These are phyloP conservation scores for Tetratostichococcus sp. DNA, from an alignment of 139 green algal species.

Conservation along the genomic window DNA sequence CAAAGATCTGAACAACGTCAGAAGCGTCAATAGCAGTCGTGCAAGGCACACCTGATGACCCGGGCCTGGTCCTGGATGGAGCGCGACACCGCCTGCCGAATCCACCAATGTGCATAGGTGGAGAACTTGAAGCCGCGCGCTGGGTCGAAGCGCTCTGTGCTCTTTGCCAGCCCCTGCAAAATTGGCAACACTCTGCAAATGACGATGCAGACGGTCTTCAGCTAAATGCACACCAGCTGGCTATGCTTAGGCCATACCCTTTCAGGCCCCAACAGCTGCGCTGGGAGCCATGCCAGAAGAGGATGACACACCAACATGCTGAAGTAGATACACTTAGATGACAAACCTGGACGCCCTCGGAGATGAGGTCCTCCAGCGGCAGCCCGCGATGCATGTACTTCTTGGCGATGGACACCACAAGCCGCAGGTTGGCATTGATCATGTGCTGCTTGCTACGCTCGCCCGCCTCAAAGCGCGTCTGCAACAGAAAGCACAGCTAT, in stretches of 20 bases:
- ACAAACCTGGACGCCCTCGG: constrained; percentile 56
- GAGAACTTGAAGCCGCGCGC: constrained; percentile 73
- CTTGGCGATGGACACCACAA: constrained; percentile 88
- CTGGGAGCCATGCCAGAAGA: no score
- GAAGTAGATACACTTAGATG: no score
- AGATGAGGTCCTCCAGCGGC: constrained; percentile 48
- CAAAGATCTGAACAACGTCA: no score
- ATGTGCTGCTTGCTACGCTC: constrained; percentile 73
- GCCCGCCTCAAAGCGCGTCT: constrained; percentile 33
- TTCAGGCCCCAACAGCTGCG: no score
- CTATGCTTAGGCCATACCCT: no score
- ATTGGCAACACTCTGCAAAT: no score
- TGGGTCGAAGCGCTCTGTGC: constrained; percentile 72
- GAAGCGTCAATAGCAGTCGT: constrained; percentile 54
- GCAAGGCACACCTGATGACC: constrained; percentile 45
- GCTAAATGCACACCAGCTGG: no score
- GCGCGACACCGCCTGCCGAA: constrained; percentile 71
- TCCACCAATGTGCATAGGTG: constrained; percentile 88
- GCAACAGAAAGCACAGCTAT: no score
- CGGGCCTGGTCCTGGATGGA: constrained; percentile 65
- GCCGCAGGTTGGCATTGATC: constrained; percentile 86
- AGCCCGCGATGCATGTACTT: constrained; percentile 72
- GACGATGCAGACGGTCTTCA: no score
- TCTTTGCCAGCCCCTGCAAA: constrained; percentile 46
- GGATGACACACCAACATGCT: no score